Evolutionary conservation across 2,329 filamentous ascomycete species (phyloP).

Genomic region (Trichoderma oligosporum): DNA sequence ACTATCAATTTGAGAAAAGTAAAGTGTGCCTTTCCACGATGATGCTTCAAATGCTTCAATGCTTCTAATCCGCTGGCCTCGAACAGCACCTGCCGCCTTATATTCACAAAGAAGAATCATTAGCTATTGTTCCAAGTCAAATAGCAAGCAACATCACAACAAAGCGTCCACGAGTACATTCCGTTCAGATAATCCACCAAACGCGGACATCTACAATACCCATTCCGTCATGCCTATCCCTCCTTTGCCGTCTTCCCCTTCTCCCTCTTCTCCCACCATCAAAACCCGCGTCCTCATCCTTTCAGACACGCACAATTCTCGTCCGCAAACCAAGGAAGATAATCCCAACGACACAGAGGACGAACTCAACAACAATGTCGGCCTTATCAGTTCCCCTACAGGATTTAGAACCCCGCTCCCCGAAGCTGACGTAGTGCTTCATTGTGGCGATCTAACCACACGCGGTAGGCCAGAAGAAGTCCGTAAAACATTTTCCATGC

Average conservation of each 20-base stretch:
- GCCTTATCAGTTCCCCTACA: conserved; percentile 20
- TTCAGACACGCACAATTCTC: conserved; percentile 37
- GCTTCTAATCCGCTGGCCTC: background rate
- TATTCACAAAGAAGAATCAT: background rate
- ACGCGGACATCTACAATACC: background rate
- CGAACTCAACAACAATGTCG: conserved; percentile 24
- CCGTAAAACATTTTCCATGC: conserved; percentile 37
- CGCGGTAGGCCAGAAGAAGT: conserved; percentile 41
- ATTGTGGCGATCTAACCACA: conserved; percentile 52
- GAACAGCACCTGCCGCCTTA: background rate
- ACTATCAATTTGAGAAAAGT: no score
- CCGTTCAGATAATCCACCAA: background rate
- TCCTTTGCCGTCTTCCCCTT: background rate
- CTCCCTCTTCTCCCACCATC: conserved; percentile 22
- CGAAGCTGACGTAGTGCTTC: conserved; percentile 46
- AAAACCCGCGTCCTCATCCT: conserved; percentile 39
- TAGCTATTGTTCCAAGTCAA: background rate
- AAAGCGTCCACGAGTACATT: background rate
- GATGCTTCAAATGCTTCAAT: background rate
- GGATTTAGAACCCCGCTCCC: conserved; percentile 32
- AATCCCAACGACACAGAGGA: conserved; percentile 25
- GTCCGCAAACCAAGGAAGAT: conserved; percentile 22
- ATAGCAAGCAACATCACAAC: background rate
- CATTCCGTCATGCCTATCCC: background rate
- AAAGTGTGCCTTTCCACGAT: no score